Percentiles rank a stretch among this genome's conserved stretches.
phyloP scores from a whole-genome alignment of 352 stramenopile genomes.

The Blastocystis sp. region DNA sequence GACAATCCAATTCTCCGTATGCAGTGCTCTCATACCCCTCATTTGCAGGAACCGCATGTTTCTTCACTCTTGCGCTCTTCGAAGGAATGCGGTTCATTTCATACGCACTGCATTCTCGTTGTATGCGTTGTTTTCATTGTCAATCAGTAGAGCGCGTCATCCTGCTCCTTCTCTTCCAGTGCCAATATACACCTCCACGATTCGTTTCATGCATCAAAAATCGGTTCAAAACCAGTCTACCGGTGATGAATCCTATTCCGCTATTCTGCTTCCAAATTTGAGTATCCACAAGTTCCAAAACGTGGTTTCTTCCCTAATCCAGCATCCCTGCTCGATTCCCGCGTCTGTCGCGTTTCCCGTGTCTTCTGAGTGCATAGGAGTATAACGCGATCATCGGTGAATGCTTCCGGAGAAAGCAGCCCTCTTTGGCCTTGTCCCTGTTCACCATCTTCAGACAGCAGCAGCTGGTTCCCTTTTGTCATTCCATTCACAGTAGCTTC shows the following conservation, averaged over 20 bases:
- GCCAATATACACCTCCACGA: neutral
- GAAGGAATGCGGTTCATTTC: neutral
- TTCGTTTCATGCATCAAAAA: neutral
- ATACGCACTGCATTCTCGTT: neutral
- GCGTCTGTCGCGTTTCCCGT: neutral
- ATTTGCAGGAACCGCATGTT: neutral
- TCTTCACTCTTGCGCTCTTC: neutral
- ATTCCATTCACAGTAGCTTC: conserved; percentile 25
- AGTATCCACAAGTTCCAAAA: neutral
- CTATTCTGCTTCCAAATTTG: neutral
- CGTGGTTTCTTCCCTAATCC: neutral
- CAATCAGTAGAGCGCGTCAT: neutral
- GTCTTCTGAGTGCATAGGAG: neutral
- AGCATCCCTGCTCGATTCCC: neutral
- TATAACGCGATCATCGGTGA: conserved; percentile 8
- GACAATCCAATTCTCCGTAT: too few relatives aligned
- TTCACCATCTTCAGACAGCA: neutral
- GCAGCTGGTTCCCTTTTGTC: neutral
- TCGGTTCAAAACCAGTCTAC: neutral
- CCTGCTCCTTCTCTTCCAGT: neutral
- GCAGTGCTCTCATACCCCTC: too few relatives aligned
- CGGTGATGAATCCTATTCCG: neutral
- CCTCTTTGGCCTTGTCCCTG: neutral
- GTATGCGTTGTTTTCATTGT: neutral
- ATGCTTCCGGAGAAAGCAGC: neutral